phyloP scores from a whole-genome alignment of 805 yeast species.

The Spathaspora sp. region DNA sequence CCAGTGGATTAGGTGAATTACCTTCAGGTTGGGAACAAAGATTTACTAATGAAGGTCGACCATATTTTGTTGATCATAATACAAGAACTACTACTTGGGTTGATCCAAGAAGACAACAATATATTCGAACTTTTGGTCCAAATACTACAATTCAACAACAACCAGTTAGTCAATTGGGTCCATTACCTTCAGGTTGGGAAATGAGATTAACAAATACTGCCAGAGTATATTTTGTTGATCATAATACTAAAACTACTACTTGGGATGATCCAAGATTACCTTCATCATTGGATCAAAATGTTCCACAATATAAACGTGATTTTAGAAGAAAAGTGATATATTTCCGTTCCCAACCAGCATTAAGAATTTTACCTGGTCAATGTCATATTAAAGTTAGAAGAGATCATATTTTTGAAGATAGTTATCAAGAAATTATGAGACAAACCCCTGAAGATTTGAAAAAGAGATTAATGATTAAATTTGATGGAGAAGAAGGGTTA shows the following conservation, averaged over 20 bases:
- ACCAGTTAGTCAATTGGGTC: slow-evolving; percentile 96
- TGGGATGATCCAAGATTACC: slow-evolving; percentile 99
- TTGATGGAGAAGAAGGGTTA: slow-evolving; percentile 98
- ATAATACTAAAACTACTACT: slow-evolving; percentile 97
- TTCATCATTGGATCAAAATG: slow-evolving; percentile 94
- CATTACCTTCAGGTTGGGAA: slow-evolving; percentile 99
- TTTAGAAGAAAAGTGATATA: slow-evolving; percentile 96
- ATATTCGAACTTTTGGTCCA: slow-evolving; percentile 91
- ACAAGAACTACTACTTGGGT: slow-evolving; percentile 99
- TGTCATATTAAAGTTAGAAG: slow-evolving; percentile 97
- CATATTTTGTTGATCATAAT: slow-evolving; percentile 97
- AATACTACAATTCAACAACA: slow-evolving; percentile 93
- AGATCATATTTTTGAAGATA: slow-evolving; percentile 94
- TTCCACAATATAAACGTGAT: slow-evolving; percentile 98
- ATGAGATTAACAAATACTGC: slow-evolving; percentile 99
- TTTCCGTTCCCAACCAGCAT: slow-evolving; percentile 97
- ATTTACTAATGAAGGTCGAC: slow-evolving; percentile 96
- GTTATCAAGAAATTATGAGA: slow-evolving; percentile 97
- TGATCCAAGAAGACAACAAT: slow-evolving; percentile 98
- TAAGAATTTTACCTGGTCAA: slow-evolving; percentile 96
- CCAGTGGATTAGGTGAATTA: slow-evolving; percentile 93
- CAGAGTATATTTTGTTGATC: slow-evolving; percentile 97
- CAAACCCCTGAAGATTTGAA: slow-evolving; percentile 98
- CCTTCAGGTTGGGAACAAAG: slow-evolving; percentile 99
- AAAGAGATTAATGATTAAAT: slow-evolving; percentile 95